Percentiles rank a stretch among this genome's conserved stretches.
Conservation (phyloP, 1,284 basidiomycete species). For the Athelia psychrophila region DNA sequence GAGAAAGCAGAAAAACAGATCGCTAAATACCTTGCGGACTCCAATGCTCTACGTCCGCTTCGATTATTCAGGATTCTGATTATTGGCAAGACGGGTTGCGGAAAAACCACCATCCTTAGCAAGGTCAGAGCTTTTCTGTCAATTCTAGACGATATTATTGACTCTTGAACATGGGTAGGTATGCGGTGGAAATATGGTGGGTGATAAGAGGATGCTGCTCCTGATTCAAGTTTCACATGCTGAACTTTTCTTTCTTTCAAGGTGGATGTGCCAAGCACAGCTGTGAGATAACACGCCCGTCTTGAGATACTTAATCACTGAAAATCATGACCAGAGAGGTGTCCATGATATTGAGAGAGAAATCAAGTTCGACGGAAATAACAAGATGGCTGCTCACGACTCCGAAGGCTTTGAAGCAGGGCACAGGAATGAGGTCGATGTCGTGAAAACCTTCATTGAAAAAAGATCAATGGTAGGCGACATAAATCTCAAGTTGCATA, state of each 20-base stretch:
- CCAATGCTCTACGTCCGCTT: no score
- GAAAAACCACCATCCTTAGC: slow-evolving; percentile 2
- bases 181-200: neutral
- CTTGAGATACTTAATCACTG: neutral
- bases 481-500: neutral
- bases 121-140: neutral
- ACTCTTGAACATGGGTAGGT: neutral
- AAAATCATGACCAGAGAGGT: neutral
- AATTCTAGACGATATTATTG: neutral
- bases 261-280: neutral
- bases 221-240: neutral
- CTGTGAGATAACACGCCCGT: neutral
- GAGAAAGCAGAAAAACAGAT: no score
- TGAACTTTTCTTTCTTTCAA: neutral
- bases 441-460: neutral
- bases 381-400: slow-evolving; percentile 1
- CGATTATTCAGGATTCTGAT: slow-evolving; percentile 1
- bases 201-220: neutral
- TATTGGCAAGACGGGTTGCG: slow-evolving; percentile 3
- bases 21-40: no score
- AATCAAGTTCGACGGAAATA: neutral
- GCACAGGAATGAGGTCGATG: neutral
- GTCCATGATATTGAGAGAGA: slow-evolving; percentile 4
- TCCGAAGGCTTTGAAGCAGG: slow-evolving; percentile 7
- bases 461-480: neutral